Percentiles rank a stretch among this genome's conserved stretches.
phyloP scores from a whole-genome alignment of 2,329 filamentous ascomycete species.

The Cladosporium sp. region DNA sequence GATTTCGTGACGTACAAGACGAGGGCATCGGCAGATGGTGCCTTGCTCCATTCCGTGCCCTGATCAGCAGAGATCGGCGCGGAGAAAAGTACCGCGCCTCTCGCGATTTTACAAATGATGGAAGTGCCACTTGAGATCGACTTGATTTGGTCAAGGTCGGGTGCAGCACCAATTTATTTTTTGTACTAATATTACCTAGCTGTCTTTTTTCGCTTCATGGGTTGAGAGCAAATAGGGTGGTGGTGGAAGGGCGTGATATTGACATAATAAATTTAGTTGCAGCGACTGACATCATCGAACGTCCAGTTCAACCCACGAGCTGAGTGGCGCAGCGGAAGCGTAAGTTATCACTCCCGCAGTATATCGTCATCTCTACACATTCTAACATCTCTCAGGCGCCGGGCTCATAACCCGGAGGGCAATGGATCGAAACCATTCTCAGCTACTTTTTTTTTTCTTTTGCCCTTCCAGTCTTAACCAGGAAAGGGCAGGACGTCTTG shows the following conservation, averaged over 20 bases:
- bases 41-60: too few relatives aligned
- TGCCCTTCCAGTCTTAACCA: neutral
- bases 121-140: too few relatives aligned
- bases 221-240: neutral
- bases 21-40: too few relatives aligned
- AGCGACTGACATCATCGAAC: neutral
- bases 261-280: neutral
- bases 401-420: constrained; percentile 29
- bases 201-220: neutral
- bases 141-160: too few relatives aligned
- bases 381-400: neutral
- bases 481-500: neutral
- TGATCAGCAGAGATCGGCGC: too few relatives aligned
- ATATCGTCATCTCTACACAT: neutral
- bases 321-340: constrained; percentile 22
- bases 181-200: too few relatives aligned
- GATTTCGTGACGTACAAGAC: too few relatives aligned
- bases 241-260: neutral
- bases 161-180: neutral
- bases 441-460: constrained; percentile 18
- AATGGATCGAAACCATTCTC: constrained; percentile 27
- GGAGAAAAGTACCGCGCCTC: too few relatives aligned
- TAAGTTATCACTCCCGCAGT: neutral
- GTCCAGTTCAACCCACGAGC: constrained; percentile 3
- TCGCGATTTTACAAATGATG: too few relatives aligned